phyloP scores from a whole-genome alignment of 768 basidiomycete genomes.

The Auriculariales sp. region DNA sequence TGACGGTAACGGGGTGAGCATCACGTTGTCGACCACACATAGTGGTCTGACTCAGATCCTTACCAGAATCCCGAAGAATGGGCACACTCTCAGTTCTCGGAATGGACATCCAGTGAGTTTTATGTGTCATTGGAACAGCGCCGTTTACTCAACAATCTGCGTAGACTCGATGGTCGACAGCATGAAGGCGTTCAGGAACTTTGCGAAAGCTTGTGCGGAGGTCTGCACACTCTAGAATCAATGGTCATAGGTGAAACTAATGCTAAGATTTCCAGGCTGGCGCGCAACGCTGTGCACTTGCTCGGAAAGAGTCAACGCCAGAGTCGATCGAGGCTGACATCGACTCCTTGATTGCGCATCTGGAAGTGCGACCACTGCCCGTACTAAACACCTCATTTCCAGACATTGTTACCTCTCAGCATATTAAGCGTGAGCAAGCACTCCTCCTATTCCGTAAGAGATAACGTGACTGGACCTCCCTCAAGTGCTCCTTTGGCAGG shows the following conservation, averaged over 20 bases:
- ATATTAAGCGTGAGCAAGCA: conserved; percentile 11
- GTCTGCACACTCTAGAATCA: background rate
- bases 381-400: conserved; percentile 13
- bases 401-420: conserved; percentile 14
- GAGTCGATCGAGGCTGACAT: conserved; percentile 11
- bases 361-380: conserved; percentile 14
- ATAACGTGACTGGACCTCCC: background rate
- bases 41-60: background rate
- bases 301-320: conserved; percentile 8
- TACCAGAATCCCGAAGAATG: background rate
- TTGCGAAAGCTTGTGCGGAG: background rate
- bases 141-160: too few species aligned
- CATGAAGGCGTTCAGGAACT: background rate
- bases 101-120: background rate
- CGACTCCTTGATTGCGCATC: conserved; percentile 11
- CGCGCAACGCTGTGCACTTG: conserved; percentile 13
- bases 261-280: conserved; percentile 12
- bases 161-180: too few species aligned
- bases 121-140: too few species aligned
- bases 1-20: background rate
- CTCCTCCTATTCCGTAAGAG: background rate
- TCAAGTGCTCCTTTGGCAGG: conserved; percentile 6
- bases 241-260: background rate
- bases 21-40: background rate
- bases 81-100: background rate